Base-by-base conservation (phyloP, 2,329 filamentous ascomycete species). In the Calycina herbarum region DNA sequence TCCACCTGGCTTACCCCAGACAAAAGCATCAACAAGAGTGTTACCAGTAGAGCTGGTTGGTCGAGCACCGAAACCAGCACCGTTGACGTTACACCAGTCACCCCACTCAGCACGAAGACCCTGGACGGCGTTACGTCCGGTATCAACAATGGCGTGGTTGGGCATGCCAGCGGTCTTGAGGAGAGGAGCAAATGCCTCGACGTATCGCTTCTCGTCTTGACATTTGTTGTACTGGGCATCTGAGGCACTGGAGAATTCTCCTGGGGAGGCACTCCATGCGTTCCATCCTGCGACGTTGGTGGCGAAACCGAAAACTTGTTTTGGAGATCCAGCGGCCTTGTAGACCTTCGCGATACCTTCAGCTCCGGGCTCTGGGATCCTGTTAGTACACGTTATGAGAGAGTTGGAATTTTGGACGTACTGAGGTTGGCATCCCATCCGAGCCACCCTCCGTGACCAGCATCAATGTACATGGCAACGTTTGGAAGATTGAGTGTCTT, bases 281-380 rank as follows among this genome's bases (percentile, higher is more conserved):
- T 86, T 86, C 78, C 84, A 86, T 79, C 85, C 85, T 69, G 84
- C 79, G n/a, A 86, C 82, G 75, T 86, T 86, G 72, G 84, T 86
- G 33, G 80, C 83, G 59, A 86, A 77, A 63, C 84, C 84, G 63
- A 85, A 83, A 62, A 86, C 78, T 38, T 82, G 73, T 20, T 77
- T 75, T 17, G 83, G 84, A 38, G 77, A 80, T 51, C 83, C 80
- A 15, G 84, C 81, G 31, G 81, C 77, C 67, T 79, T 82, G 78
- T 82, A 86, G 54, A 85, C 76, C 42, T 78, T 66, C 3, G 80
- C 80, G 67, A 79, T 83, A 56, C 84, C 74, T 57, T 78, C 67
- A 1, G 83, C 84, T 5, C 82, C 82, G 15, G 81, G 80, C 13
- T 71, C 68, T 63, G 33, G 48, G 17, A 56, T 27, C 15, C 13